Base-by-base conservation (phyloP, 352 stramenopile species). In the Halophytophthora polymorphica region DNA sequence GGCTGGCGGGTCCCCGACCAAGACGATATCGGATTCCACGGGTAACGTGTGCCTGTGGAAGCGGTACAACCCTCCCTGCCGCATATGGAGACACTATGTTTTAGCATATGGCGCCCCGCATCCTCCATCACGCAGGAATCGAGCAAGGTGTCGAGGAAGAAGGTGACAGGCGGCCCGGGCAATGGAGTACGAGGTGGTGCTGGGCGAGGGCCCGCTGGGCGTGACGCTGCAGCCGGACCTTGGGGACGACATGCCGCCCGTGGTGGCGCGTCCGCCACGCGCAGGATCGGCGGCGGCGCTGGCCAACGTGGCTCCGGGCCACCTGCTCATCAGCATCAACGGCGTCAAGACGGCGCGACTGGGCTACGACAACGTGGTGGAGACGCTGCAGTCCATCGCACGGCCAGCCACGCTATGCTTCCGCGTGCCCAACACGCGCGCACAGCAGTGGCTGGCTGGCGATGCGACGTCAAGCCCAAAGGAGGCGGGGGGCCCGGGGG, bases 291-390 rank as follows among this genome's bases (percentile, higher is more conserved):
- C 83, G 5, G 84, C 84, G 0, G 84, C 84, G 22, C 62, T 89
- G 41, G 82, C 84, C 4, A 89, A 89, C 14, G 84, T 94, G 28
- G 77, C 76, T 0, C 77, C 90, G 39, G 84, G 84, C 19, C 82
- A 94, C 68, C 90, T 94, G 84, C 82, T 94, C 35, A 82, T 94
- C 54, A 90, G 77, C 65, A 91, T 94, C 54, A 94, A 94, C 56
- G 80, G 80, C 45, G 73, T 89, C 51, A 80, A 93, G 58, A 94
- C 84, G 22, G 80, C 84, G n/a, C 82, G 83, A 14, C 78, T 88
- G 51, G 84, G 84, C 29, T 94, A 94, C 52, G 82, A 91, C 66
- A 64, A 83, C 35, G 82, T 90, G 21, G 84, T 94, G 6, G 64
- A 88, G 48, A 82, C 83, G 58, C 68, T 94, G 39, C 83, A 94